These are phyloP conservation scores for Trametes meyenii DNA, from an alignment of 768 basidiomycete genomes.

Conservation along the genomic window DNA sequence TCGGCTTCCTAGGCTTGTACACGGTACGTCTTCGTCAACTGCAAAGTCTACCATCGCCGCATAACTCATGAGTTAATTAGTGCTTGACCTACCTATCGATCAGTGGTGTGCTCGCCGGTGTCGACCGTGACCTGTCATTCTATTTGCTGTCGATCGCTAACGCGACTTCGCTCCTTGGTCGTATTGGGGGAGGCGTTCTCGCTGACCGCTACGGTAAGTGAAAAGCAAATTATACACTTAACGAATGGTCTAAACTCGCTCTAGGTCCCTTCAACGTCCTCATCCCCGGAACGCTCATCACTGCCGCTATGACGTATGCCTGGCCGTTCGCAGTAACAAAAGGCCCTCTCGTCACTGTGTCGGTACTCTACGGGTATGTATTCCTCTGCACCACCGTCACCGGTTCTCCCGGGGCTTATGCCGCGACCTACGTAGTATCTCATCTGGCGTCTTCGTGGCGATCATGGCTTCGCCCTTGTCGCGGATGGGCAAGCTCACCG, in stretches of 20 bases:
- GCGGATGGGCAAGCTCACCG: conserved; percentile 57
- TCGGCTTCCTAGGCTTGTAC: conserved; percentile 69
- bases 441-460: conserved; percentile 64
- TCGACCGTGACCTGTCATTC: conserved; percentile 52
- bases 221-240: not conserved
- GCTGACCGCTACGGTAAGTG: conserved; percentile 55
- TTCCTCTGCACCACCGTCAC: not conserved
- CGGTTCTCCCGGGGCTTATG: not conserved
- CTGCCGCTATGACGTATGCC: conserved; percentile 59
- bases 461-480: conserved; percentile 59
- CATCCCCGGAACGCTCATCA: conserved; percentile 57
- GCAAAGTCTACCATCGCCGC: not conserved
- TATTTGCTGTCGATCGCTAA: conserved; percentile 73
- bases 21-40: conserved; percentile 40
- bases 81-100: conserved; percentile 69
- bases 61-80: conserved; percentile 25
- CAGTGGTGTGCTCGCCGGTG: conserved; percentile 52
- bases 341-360: conserved; percentile 51
- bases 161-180: conserved; percentile 61
- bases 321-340: conserved; percentile 68
- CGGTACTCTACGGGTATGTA: conserved; percentile 64
- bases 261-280: conserved; percentile 71
- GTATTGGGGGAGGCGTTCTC: conserved; percentile 53
- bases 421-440: conserved; percentile 42
- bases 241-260: not conserved